Base-by-base conservation (phyloP, 306 rosid species). In the Malus sieversii region DNA sequence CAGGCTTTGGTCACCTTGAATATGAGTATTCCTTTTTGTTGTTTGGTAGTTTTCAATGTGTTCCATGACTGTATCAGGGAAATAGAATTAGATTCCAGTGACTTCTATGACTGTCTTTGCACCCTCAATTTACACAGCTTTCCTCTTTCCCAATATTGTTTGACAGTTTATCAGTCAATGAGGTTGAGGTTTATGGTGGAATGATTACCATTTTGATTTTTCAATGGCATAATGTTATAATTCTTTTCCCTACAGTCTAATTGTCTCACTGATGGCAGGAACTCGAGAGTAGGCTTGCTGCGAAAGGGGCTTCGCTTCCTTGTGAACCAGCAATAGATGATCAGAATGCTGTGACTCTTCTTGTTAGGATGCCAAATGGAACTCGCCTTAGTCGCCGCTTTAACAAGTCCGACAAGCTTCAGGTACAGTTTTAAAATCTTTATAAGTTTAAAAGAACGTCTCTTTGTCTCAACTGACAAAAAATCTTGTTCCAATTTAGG, bases 281-380 rank as follows among this genome's bases (percentile, higher is more conserved):
- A 67, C 51, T 57, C 64, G 87, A 73, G 76, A 80, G 81, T 66
- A 81, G 6, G 51, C 75, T 58, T 68, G 85, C 81, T 66, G 75
- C 52, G 70, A 85, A 88, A 81, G 76, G 77, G 75, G 84, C 81
- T 78, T 81, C 61, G n/a, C 84, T 86, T 80, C 80, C 91, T 33
- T 65, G 70, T 58, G 96, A 93, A 85, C 97, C 97, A 30, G 79
- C 81, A 18, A 10, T 70, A 75, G 82, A 84, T 79, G 90, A 91
- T 85, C 80, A 79, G 82, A 88, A 84, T 57, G 86, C 82, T 55
- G 83, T 91, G 70, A 86, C 85, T 80, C 85, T 93, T n/a, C 90
- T 88, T 71, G 84, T 90, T 66, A 90, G 89, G 72, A 85, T 93
- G 98, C 96, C 97, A 76, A 88, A 91, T 35, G 98, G 96, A 22